Conservation (phyloP, 176 grass and related monocot genomes). For the Pharus latifolius region DNA sequence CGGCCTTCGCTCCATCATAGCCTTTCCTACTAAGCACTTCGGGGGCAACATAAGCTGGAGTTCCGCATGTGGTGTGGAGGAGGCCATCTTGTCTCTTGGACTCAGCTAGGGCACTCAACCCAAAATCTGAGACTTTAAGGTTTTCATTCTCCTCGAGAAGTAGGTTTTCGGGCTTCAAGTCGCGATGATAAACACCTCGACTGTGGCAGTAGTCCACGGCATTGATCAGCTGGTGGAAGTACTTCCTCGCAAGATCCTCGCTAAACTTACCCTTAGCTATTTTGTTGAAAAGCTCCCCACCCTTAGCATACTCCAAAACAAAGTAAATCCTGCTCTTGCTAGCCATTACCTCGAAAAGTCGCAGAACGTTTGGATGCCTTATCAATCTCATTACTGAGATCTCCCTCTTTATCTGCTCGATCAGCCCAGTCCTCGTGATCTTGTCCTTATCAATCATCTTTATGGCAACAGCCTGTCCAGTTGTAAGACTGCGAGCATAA, state of each 20-base stretch:
- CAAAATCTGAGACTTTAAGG: constrained; percentile 45
- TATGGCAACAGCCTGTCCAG: constrained; percentile 39
- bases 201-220: constrained; percentile 56
- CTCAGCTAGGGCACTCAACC: constrained; percentile 36
- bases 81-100: constrained; percentile 38
- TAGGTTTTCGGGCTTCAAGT: constrained; percentile 36
- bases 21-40: constrained; percentile 44
- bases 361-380: constrained; percentile 44
- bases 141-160: constrained; percentile 31
- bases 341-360: constrained; percentile 52
- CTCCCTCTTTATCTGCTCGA: constrained; percentile 39
- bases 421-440: constrained; percentile 9
- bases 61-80: constrained; percentile 41
- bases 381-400: constrained; percentile 36
- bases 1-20: constrained; percentile 31
- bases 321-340: constrained; percentile 60
- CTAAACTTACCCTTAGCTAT: constrained; percentile 27
- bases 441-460: constrained; percentile 52
- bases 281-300: constrained; percentile 49
- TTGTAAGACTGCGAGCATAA: constrained; percentile 23
- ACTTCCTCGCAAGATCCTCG: constrained; percentile 36
- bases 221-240: constrained; percentile 37
- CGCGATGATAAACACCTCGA: constrained; percentile 35
- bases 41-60: constrained; percentile 47
- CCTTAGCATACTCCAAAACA: constrained; percentile 57